Base-by-base conservation (phyloP, 768 basidiomycete species). In the Phylloporus arenicola region DNA sequence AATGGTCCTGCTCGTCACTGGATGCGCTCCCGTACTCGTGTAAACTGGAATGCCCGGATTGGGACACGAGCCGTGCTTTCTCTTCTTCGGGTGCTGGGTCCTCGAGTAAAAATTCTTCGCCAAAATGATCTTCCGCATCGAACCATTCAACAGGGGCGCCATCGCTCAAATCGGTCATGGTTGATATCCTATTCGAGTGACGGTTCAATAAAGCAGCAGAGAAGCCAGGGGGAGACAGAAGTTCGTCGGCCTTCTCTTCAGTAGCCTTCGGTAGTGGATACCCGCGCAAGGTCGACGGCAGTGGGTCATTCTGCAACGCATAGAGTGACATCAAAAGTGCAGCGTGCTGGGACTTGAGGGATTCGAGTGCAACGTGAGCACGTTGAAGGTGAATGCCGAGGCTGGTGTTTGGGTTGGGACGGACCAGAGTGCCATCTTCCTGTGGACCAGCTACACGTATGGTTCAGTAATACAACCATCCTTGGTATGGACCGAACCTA, bases 101-200 rank as follows among this genome's bases (percentile, higher is more conserved):
- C 41, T 83, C 79, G 56, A 90, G 68, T 2, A 86, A 61, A 62
- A 83, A 89, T 62, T 92, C 89, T 52, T 67, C 58, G 41, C 65
- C 73, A 6, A 64, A 48, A 50, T 54, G 24, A 45, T 84, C 85
- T 35, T 75, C 69, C 9, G 88, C 89, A 57, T 92, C 89, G 58
- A 78, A 90, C 88, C 88, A 92, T 59, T 89, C 80, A 45, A 74
- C 70, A 48, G 75, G 63, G 24, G 30, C 54, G 27, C 75, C 77
- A 47, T 79, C 82, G 40, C 76, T 78, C 24, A 70, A 62, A 27
- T 75, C 75, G 2, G 79, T 80, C 33, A 72, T 62, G 31, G 76
- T 70, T 11, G 80, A 82, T 45, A 72, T 61, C 30, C 76, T 74
- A 47, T 72, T 71, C 10, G 73, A 71, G 27, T 61, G 67, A 35